Conservation (phyloP, 495 filamentous ascomycete genomes). For the Aspergillus hancockii region DNA sequence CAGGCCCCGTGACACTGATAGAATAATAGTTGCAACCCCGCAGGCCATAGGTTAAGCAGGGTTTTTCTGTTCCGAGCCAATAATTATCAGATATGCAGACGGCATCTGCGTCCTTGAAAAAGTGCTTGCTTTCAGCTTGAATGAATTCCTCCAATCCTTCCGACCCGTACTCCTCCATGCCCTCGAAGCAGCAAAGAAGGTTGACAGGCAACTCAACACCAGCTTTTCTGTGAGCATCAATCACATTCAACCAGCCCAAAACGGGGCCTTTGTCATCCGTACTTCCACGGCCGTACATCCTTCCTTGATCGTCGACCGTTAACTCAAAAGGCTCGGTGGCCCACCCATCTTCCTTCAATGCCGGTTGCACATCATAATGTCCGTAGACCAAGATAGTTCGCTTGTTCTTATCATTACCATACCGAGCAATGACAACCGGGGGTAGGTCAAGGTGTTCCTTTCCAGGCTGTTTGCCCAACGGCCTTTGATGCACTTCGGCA, state of each 20-base stretch:
- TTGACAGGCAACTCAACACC: constrained; percentile 96
- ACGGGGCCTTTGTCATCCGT: constrained; percentile 99
- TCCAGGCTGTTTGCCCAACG: constrained; percentile 85
- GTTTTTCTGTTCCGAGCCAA: constrained; percentile 98
- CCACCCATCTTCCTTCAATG: constrained; percentile 92
- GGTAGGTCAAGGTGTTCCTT: constrained; percentile 89
- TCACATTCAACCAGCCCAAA: constrained; percentile 95
- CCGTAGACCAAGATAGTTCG: constrained; percentile 95
- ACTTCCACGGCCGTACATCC: constrained; percentile 93
- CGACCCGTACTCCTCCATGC: constrained; percentile 99
- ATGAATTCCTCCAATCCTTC: constrained; percentile 97
- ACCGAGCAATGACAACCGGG: constrained; percentile 86
- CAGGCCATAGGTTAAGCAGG: constrained; percentile 96
- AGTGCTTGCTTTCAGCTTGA: constrained; percentile 80
- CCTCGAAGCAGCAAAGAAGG: constrained; percentile 99
- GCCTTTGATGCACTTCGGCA: constrained; percentile 79
- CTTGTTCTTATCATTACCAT: constrained; percentile 88
- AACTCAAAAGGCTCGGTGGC: constrained; percentile 92
- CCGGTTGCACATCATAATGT: constrained; percentile 98
- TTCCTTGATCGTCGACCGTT: constrained; percentile 80
- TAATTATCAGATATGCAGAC: constrained; percentile 99
- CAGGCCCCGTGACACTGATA: constrained; percentile 82
- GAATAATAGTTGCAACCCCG: constrained; percentile 97
- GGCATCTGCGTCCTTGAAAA: constrained; percentile 91
- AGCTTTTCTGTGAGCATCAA: constrained; percentile 94